Conservation (phyloP, 441 rosid species). For the Adansonia grandidieri region DNA sequence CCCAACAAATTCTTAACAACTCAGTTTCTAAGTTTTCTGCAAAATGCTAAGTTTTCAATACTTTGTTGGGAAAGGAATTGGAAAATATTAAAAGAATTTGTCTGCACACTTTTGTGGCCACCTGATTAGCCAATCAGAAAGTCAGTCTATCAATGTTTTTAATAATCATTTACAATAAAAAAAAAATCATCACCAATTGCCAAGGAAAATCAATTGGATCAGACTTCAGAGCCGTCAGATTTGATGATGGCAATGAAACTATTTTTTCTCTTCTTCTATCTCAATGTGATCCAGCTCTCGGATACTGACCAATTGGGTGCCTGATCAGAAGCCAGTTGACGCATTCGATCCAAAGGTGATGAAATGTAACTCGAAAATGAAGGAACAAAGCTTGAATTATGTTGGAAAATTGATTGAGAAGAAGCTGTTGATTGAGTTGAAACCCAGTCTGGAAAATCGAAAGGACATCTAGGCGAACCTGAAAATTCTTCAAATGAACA, state of each 20-base stretch:
- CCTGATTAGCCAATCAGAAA: no score
- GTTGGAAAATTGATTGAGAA: slow-evolving; percentile 29
- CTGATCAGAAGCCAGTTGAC: slow-evolving; percentile 34
- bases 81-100: not conserved
- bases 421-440: slow-evolving; percentile 41
- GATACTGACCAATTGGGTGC: slow-evolving; percentile 57
- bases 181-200: not conserved
- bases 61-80: not conserved
- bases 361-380: slow-evolving; percentile 22
- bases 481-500: slow-evolving; percentile 19
- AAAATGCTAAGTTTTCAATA: slow-evolving; percentile 4
- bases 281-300: slow-evolving; percentile 53
- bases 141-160: not conserved
- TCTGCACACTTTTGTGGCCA: no score
- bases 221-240: slow-evolving; percentile 36
- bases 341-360: slow-evolving; percentile 45
- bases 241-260: no score
- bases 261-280: no score
- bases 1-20: not conserved
- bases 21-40: not conserved
- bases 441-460: slow-evolving; percentile 59
- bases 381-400: slow-evolving; percentile 29
- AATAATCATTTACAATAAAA: slow-evolving; percentile 38
- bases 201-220: slow-evolving; percentile 31
- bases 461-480: slow-evolving; percentile 61